Base-by-base conservation (phyloP, 2,329 filamentous ascomycete genomes). In the Sordariomycetes sp. region DNA sequence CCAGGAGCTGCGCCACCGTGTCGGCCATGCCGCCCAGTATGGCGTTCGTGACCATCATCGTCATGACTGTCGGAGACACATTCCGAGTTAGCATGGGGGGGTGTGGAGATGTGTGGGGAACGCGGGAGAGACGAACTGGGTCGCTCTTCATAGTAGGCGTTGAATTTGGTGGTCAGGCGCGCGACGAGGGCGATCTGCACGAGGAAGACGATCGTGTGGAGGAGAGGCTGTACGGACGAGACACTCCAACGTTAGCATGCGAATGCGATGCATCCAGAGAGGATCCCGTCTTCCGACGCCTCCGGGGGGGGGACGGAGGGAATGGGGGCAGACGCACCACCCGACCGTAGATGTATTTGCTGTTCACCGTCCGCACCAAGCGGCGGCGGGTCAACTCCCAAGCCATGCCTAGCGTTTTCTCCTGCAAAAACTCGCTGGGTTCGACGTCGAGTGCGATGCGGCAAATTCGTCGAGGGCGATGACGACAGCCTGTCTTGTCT, bases 31-130 rank as follows among this genome's bases (percentile, higher is more conserved):
- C 94, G 75, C 90, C 91, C 60, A 99, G 85, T 59, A 97, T 87
- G 64, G 94, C 89, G 76, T 99, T 99, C 71, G 93, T 96, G 69
- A 97, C 90, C 93, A 99, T 99, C 74, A 96, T 99, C 62, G 94
- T 99, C 67, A 99, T 83, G 50, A 99, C 89, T 89, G 69, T 60
- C 28, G 10, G 2, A 40, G n/a, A 51, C 16, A 18, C 52, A 58
- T 10, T 18, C 1, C n/a, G n/a, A 2, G 56, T 58, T 34, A 58
- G 55, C 11, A 6, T 53, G 52, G 20, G 63, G 24, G 62, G 11
- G 20, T n/a, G 22, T 28, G 12, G 22, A 25, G 24, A 25, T 52
- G 22, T 32, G 32, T 51, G 14, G 37, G 48, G 20, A 34, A 24
- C 22, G 32, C 25, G 43, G 51, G 57, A 53, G 24, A 22, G 57